Base-by-base conservation (phyloP, 805 yeast genomes). In the Candida manassasensis region DNA sequence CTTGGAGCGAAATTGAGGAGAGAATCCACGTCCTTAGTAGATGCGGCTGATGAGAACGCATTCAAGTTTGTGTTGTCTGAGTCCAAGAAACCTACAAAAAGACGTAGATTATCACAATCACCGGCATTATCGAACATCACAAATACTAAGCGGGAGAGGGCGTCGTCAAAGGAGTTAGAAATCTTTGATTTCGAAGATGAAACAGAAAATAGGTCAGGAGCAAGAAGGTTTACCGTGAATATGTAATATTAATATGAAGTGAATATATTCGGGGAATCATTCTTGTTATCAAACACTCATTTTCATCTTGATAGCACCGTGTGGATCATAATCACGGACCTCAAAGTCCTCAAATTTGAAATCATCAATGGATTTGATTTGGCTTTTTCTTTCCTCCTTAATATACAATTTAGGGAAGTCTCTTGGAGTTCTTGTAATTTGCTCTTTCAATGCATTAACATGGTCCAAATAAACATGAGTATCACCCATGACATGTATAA, bases 401-500 rank as follows among this genome's bases (percentile, higher is more conserved):
- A 93, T 83, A 34, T 53, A 63, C 51, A 93, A 68, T 45, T 72
- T 84, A 4, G 99, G 99, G 63, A 93, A 93, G 13, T 59, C 55
- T 41, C 79, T 72, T 10, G 99, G 97, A 13, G 59, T 58, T 60
- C 99, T 78, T 28, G 65, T 55, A 7, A 85, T 58, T 59, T 93
- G 98, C 48, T 78, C 83, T 47, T 82, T 75, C 43, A 93, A 70
- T 1, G 97, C 96, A 37, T 88, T 96, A 10, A 90, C 77, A 56
- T 93, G 99, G 57, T 93, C 95, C 42, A 77, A 73, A 57, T 93
- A 93, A 6, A 93, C 95, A 55, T 93, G 99, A 1, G 96, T 85
- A 59, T 93, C 99, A 16, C 99, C 99, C 78, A 93, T 63, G 4
- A 95, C 88, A 55, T 93, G 97, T 37, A 90, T 76, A 49, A 93